A percentile compares a stretch with the other conserved stretches of the same genome.
These are phyloP conservation scores for Saussurea involucrata DNA, from an alignment of 129 eudicot genomes.

Conservation along the genomic window DNA sequence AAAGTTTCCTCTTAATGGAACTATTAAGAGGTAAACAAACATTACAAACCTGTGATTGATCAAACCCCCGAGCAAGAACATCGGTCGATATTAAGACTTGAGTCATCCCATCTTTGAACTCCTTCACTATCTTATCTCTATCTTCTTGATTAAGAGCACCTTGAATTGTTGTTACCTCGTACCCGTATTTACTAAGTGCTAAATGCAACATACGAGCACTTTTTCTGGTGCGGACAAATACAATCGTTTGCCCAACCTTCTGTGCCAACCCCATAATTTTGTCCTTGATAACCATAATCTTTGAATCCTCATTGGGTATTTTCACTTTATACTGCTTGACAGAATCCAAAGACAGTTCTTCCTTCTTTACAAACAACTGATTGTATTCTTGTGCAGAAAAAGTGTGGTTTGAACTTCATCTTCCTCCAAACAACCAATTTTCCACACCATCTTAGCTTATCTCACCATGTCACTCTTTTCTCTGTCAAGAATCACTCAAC, in stretches of 20 bases:
- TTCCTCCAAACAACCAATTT: too few relatives aligned
- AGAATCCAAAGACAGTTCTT: slow-evolving; percentile 61
- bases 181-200: slow-evolving; percentile 42
- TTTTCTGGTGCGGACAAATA: slow-evolving; percentile 53
- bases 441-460: too few relatives aligned
- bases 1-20: too few relatives aligned
- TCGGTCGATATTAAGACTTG: slow-evolving; percentile 68
- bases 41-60: slow-evolving; percentile 53
- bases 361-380: slow-evolving; percentile 29
- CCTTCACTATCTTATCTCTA: slow-evolving; percentile 62
- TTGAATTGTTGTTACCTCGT: slow-evolving; percentile 65
- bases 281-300: slow-evolving; percentile 53
- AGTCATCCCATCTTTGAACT: slow-evolving; percentile 65
- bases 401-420: too few relatives aligned
- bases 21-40: too few relatives aligned
- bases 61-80: slow-evolving; percentile 72
- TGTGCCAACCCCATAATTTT: slow-evolving; percentile 49
- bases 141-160: slow-evolving; percentile 61
- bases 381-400: not conserved
- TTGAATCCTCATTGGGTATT: slow-evolving; percentile 48
- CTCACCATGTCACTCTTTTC: too few relatives aligned
- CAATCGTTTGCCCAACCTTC: slow-evolving; percentile 67
- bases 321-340: slow-evolving; percentile 64
- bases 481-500: too few relatives aligned
- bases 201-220: slow-evolving; percentile 46